Evolutionary conservation across 2,329 filamentous ascomycete species (phyloP).

Genomic region (Hirsutella minnesotensis): DNA sequence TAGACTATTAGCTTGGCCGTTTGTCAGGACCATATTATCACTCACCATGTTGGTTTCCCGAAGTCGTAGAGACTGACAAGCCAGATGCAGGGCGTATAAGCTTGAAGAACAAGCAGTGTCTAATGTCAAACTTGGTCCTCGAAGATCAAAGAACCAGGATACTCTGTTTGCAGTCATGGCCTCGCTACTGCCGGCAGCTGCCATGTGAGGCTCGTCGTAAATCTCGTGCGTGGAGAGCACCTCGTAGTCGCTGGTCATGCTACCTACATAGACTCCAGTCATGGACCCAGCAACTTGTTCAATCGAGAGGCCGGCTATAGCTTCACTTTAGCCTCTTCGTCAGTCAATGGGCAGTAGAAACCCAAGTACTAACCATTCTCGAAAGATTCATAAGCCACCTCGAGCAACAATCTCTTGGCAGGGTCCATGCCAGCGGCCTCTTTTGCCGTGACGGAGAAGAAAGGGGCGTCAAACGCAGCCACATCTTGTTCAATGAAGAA

Average conservation of each 20-base stretch:
- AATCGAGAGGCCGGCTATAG: slow-evolving; percentile 7
- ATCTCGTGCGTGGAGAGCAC: slow-evolving; percentile 7
- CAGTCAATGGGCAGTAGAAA: neutral
- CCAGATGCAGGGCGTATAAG: neutral
- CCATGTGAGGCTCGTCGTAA: neutral
- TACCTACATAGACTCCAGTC: slow-evolving; percentile 16
- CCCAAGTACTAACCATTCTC: slow-evolving; percentile 7
- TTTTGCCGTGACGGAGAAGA: slow-evolving; percentile 15
- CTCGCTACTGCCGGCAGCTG: slow-evolving; percentile 11
- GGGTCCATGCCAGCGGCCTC: slow-evolving; percentile 18
- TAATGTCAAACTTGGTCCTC: neutral
- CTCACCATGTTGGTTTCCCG: neutral
- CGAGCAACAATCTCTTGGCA: slow-evolving; percentile 13
- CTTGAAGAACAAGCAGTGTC: neutral
- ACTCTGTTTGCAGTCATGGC: slow-evolving; percentile 4
- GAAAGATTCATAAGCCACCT: slow-evolving; percentile 16
- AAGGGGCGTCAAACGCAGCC: slow-evolving; percentile 14
- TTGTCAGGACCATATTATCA: neutral
- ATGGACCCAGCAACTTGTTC: slow-evolving; percentile 11
- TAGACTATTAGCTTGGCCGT: neutral
- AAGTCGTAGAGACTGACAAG: neutral
- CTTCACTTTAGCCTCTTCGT: neutral
- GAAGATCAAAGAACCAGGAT: neutral
- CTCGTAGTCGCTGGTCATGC: slow-evolving; percentile 16
- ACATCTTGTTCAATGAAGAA: slow-evolving; percentile 15